A percentile compares a stretch with the other conserved stretches of the same genome.
phyloP scores from a whole-genome alignment of 805 yeast species.

The Ogataea chonburiensis region DNA sequence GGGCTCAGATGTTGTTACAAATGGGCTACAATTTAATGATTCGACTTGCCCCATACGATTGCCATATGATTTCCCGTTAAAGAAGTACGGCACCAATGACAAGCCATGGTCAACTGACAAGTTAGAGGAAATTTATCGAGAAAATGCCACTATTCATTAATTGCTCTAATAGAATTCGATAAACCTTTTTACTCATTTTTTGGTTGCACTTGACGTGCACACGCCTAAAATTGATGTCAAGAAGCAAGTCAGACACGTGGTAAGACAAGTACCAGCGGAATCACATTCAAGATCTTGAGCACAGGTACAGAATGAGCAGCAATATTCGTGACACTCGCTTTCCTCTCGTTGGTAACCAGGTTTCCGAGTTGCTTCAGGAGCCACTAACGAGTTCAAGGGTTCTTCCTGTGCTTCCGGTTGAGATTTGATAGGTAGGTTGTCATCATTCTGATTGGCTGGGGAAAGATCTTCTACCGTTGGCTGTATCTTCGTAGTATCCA shows the following conservation, averaged over 20 bases:
- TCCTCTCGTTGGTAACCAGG: slow-evolving; percentile 29
- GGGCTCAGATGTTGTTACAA: slow-evolving; percentile 34
- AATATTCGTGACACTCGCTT: slow-evolving; percentile 32
- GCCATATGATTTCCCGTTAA: slow-evolving; percentile 56
- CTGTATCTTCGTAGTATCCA: neutral
- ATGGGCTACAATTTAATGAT: slow-evolving; percentile 1
- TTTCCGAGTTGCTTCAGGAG: slow-evolving; percentile 12
- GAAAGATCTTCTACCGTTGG: neutral
- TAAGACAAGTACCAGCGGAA: slow-evolving; percentile 14
- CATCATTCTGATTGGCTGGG: neutral
- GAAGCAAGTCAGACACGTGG: slow-evolving; percentile 15
- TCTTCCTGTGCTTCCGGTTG: slow-evolving; percentile 16
- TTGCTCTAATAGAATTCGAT: neutral
- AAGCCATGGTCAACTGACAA: slow-evolving; percentile 48
- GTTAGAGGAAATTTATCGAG: slow-evolving; percentile 14
- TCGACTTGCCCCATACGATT: slow-evolving; percentile 41
- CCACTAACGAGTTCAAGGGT: slow-evolving; percentile 18
- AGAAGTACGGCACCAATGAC: slow-evolving; percentile 39
- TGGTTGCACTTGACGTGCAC: slow-evolving; percentile 12
- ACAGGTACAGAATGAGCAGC: slow-evolving; percentile 19
- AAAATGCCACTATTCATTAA: slow-evolving; percentile 1
- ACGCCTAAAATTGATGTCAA: slow-evolving; percentile 12
- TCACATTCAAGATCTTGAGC: slow-evolving; percentile 12
- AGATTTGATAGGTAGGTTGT: slow-evolving; percentile 1
- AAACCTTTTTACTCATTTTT: neutral